Evolutionary conservation across 2,329 filamentous ascomycete genomes (phyloP).

Genomic region (Sporothrix schenckii): DNA sequence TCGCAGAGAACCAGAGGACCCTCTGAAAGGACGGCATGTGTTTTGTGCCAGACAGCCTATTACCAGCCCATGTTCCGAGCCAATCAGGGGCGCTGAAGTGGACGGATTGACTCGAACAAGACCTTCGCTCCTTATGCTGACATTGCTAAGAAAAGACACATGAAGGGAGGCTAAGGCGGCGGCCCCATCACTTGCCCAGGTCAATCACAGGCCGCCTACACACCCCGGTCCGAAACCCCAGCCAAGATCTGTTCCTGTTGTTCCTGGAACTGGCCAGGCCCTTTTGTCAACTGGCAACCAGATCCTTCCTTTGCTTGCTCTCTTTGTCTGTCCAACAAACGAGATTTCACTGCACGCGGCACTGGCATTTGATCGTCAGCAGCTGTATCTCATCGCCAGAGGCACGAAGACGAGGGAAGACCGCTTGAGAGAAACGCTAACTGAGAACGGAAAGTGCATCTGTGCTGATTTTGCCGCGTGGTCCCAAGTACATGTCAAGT

Average conservation of each 20-base stretch:
- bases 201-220: slow-evolving; percentile 32
- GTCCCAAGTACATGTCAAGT: background rate
- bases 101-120: slow-evolving; percentile 24
- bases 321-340: background rate
- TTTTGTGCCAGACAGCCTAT: slow-evolving; percentile 24
- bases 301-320: slow-evolving; percentile 1
- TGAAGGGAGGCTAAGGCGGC: slow-evolving; percentile 6
- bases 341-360: background rate
- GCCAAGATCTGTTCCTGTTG: slow-evolving; percentile 27
- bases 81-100: slow-evolving; percentile 15
- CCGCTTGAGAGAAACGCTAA: background rate
- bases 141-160: slow-evolving; percentile 28
- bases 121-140: slow-evolving; percentile 17
- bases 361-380: too few relatives aligned
- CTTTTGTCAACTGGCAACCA: background rate
- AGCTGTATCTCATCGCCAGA: background rate
- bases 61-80: slow-evolving; percentile 15
- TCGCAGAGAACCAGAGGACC: background rate
- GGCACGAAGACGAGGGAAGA: background rate
- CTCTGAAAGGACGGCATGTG: slow-evolving; percentile 4
- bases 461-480: background rate
- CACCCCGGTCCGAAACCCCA: slow-evolving; percentile 37
- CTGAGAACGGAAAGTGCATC: background rate
- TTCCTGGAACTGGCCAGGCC: slow-evolving; percentile 14
- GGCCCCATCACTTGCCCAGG: background rate